A percentile compares a stretch with the other conserved stretches of the same genome.
phyloP scores from a whole-genome alignment of 2,329 filamentous ascomycete genomes.

The Trichoderma afroharzianum region DNA sequence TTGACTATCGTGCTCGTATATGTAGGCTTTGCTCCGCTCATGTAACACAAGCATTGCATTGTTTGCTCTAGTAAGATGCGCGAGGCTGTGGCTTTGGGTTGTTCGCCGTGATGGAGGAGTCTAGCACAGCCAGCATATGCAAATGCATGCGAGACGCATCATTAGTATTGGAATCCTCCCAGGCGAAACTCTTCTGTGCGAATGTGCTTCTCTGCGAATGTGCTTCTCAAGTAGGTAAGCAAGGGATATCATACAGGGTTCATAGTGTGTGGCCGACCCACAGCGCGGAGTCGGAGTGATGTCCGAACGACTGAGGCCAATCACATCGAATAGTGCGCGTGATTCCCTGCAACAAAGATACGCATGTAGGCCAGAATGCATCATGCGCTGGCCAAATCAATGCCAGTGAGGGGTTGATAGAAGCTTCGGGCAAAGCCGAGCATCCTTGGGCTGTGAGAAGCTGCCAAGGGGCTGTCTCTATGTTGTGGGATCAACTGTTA shows the following conservation, averaged over 20 bases:
- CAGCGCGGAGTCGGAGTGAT: not conserved
- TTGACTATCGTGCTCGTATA: not conserved
- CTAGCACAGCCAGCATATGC: not conserved
- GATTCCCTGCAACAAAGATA: not conserved
- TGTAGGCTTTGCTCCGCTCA: not conserved
- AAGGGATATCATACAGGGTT: not conserved
- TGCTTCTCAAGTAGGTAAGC: not conserved
- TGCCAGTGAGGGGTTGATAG: not conserved
- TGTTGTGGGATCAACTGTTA: not conserved
- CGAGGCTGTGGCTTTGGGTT: not conserved
- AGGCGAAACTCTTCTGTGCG: not conserved
- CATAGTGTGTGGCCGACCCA: not conserved
- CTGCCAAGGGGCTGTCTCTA: not conserved
- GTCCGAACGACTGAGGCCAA: not conserved
- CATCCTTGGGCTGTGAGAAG: not conserved
- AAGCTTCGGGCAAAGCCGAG: not conserved
- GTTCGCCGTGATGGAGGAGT: not conserved
- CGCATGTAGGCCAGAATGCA: not conserved
- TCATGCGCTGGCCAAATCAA: not conserved
- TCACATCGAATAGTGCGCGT: not conserved
- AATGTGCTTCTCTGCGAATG: not conserved
- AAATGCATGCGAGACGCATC: not conserved
- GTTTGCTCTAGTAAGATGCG: not conserved
- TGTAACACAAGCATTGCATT: not conserved
- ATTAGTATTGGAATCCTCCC: not conserved